Evolutionary conservation across 345 rosid species (phyloP), one percentile per base, ranked within the genome.

Genomic region (Rhizophora apiculata): DNA sequence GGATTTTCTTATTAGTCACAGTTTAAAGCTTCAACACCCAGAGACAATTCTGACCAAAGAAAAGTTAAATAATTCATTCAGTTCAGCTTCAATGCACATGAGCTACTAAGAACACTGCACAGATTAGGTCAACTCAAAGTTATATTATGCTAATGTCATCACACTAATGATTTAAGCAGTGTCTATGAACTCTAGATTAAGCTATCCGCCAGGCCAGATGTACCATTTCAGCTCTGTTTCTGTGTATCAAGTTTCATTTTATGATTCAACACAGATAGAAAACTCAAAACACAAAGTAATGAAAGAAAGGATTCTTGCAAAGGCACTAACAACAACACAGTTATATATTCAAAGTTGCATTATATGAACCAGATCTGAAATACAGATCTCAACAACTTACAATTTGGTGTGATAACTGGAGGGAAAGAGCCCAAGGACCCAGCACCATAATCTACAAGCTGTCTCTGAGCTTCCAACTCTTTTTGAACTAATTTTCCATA

Each of bases 381-480:
- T 66, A 72, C 21, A 78, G 53, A 11, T 60, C 57, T 51, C 5
- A 66, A 59, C 49, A 72, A 85, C 99, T 83, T 87, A 95, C 97
- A 91, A 30, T 84, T 84, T 34, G 86, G 81, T 37, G 87, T 84
- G 20, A 91, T 75, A 69, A 87, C 87, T 1, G 93, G 82, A 43
- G 85, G 90, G 69, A 86, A 90, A 8, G 95, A 53, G 66, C 84
- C 91, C 79, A 95, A 75, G 16, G 99, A 92, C 22, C 99, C 96
- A 78, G 96, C 65, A 43, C 96, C 99, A 67, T 95, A 95, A 82
- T 95, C 99, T 1, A 95, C 97, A 63, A 92, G 96, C 83, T 95
- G 86, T 65, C 97, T 86, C 69, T 95, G 97, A 32, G 90, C 96
- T 86, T 92, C 99, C 53, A 95, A 72, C 78, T 95, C 99, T 73